Conservation (phyloP, 2,329 filamentous ascomycete species). For the Colletotrichum scovillei region DNA sequence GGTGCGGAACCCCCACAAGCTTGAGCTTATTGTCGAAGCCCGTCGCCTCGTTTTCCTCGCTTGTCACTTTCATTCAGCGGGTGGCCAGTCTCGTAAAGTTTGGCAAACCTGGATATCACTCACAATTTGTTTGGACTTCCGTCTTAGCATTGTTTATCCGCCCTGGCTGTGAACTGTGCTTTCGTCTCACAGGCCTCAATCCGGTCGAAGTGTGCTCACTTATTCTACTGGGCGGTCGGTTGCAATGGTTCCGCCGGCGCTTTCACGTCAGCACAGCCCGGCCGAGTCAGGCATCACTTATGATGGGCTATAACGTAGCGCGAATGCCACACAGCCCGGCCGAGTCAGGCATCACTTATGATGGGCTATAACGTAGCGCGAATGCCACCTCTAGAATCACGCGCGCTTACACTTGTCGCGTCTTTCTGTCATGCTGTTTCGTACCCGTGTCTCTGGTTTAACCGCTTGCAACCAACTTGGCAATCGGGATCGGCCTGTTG, state of each 20-base stretch:
- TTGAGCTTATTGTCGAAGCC: constrained; percentile 13
- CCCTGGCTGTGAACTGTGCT: not conserved
- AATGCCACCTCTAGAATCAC: not conserved
- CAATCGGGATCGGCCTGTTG: constrained; percentile 8
- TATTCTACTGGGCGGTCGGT: not conserved
- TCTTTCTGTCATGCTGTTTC: not conserved
- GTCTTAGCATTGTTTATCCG: not conserved
- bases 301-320: not conserved
- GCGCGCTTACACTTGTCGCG: not conserved
- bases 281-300: not conserved
- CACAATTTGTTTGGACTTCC: not conserved
- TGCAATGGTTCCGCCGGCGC: not conserved
- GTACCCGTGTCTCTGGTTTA: not conserved
- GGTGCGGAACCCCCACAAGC: not conserved
- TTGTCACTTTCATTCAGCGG: not conserved
- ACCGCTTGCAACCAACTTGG: not conserved
- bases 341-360: not conserved
- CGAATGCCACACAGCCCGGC: not conserved
- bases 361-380: not conserved
- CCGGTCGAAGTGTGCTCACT: not conserved
- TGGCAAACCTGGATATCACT: not conserved
- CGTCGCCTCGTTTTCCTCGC: not conserved
- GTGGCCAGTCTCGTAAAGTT: not conserved
- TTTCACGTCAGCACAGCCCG: not conserved
- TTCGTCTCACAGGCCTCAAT: not conserved